A percentile compares a stretch with the other conserved stretches of the same genome.
phyloP scores from a whole-genome alignment of 208 protist species.

The Acanthamoeba royreba region DNA sequence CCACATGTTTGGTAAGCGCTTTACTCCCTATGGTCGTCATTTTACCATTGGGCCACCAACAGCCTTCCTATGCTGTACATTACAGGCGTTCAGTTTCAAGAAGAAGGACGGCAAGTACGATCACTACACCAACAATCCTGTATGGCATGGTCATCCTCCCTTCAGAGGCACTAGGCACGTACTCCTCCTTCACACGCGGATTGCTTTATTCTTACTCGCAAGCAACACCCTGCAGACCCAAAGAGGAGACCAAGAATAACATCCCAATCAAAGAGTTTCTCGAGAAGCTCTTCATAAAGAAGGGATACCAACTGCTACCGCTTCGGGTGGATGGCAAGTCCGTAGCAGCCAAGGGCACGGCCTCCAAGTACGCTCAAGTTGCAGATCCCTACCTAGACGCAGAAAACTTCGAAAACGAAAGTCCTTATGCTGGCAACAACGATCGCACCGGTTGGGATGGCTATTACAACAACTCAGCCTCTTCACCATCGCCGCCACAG shows the following conservation, averaged over 20 bases:
- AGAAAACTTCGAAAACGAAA: not conserved
- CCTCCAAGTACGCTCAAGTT: not conserved
- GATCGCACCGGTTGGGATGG: not conserved
- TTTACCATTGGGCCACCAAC: too few species aligned
- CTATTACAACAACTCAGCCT: not conserved
- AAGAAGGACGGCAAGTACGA: slow-evolving; percentile 26
- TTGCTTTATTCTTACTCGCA: too few species aligned
- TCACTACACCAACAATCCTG: slow-evolving; percentile 32
- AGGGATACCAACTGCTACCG: not conserved
- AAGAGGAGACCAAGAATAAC: not conserved
- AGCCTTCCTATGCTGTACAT: not conserved
- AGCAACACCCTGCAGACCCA: not conserved
- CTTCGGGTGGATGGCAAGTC: not conserved
- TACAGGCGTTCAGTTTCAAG: slow-evolving; percentile 8
- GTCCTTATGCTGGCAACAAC: not conserved
- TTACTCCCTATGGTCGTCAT: too few species aligned
- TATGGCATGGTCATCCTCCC: not conserved
- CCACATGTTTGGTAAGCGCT: not conserved
- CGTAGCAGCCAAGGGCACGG: not conserved
- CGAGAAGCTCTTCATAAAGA: not conserved
- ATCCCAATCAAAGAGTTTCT: slow-evolving; percentile 24
- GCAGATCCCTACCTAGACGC: not conserved
- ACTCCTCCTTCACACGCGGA: too few species aligned
- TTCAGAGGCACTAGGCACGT: not conserved
- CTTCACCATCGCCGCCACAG: not conserved